Conservation (phyloP, 495 filamentous ascomycete genomes). For the Pyrenula massariospora region DNA sequence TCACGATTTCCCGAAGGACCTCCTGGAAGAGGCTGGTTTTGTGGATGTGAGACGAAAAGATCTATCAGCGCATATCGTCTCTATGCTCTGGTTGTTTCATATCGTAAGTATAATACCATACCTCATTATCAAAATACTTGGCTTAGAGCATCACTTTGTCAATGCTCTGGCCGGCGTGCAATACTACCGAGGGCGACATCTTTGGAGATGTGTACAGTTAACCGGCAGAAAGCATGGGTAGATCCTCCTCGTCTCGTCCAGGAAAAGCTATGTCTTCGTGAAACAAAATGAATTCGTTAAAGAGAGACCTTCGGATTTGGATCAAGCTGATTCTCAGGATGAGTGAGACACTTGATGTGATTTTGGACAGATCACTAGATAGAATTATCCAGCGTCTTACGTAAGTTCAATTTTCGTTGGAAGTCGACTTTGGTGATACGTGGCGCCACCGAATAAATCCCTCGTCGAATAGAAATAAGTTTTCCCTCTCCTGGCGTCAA, state of each 20-base stretch:
- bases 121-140: conserved; percentile 31
- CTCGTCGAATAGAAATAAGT: too few species aligned
- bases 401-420: background rate
- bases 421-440: too few species aligned
- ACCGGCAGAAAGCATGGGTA: conserved; percentile 25
- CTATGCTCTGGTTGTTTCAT: conserved; percentile 40
- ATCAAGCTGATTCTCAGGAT: background rate
- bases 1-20: conserved; percentile 16
- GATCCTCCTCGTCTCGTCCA: too few species aligned
- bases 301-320: background rate
- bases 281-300: too few species aligned
- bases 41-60: conserved; percentile 32
- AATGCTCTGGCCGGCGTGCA: conserved; percentile 36
- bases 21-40: conserved; percentile 40
- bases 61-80: conserved; percentile 34
- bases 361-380: background rate
- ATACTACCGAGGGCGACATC: conserved; percentile 18
- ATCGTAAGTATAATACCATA: conserved; percentile 40
- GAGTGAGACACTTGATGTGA: background rate
- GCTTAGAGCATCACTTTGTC: conserved; percentile 30
- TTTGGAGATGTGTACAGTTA: conserved; percentile 25
- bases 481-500: too few species aligned
- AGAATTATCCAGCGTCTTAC: background rate
- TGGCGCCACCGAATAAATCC: too few species aligned
- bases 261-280: too few species aligned